These are phyloP conservation scores for Cephalotrichum gorgonifer DNA, from an alignment of 2,329 filamentous ascomycete species.

Conservation along the genomic window DNA sequence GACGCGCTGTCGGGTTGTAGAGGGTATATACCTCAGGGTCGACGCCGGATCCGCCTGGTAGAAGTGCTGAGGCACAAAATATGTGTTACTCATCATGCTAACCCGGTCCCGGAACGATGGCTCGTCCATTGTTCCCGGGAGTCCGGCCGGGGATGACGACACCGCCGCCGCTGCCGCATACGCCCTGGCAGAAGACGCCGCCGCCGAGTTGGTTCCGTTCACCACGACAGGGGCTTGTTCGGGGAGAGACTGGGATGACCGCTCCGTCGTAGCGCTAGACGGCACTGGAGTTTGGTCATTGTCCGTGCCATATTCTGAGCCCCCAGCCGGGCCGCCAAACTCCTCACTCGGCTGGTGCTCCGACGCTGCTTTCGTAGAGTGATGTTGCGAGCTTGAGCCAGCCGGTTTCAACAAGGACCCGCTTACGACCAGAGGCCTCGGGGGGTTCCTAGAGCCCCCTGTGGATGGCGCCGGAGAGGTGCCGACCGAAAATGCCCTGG, in stretches of 20 bases:
- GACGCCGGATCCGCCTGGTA: conserved; percentile 3
- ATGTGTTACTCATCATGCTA: conserved; percentile 22
- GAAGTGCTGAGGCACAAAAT: conserved; percentile 3
- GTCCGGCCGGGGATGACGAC: conserved; percentile 1
- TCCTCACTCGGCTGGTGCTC: conserved; percentile 1
- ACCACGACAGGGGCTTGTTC: conserved; percentile 21
- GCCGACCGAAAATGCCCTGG: conserved; percentile 30
- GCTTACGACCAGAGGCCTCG: conserved; percentile 43
- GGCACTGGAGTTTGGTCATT: conserved; percentile 7
- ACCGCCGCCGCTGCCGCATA: conserved; percentile 4
- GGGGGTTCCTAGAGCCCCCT: conserved; percentile 18
- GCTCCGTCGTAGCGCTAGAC: conserved; percentile 7
- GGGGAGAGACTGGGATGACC: conserved; percentile 10
- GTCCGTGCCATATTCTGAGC: conserved; percentile 11
- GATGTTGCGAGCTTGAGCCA: conserved; percentile 8
- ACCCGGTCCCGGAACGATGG: conserved; percentile 30
- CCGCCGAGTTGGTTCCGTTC: conserved; percentile 20
- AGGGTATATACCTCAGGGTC: conserved; percentile 13
- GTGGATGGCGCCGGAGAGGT: conserved; percentile 27
- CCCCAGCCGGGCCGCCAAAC: background rate
- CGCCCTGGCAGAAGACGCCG: conserved; percentile 8
- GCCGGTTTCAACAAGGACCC: conserved; percentile 28
- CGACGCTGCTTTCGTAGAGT: background rate
- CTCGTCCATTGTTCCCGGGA: conserved; percentile 17
- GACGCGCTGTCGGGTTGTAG: conserved; percentile 24